Conservation (phyloP, 352 stramenopile species). For the Aphanomyces euteiches region DNA sequence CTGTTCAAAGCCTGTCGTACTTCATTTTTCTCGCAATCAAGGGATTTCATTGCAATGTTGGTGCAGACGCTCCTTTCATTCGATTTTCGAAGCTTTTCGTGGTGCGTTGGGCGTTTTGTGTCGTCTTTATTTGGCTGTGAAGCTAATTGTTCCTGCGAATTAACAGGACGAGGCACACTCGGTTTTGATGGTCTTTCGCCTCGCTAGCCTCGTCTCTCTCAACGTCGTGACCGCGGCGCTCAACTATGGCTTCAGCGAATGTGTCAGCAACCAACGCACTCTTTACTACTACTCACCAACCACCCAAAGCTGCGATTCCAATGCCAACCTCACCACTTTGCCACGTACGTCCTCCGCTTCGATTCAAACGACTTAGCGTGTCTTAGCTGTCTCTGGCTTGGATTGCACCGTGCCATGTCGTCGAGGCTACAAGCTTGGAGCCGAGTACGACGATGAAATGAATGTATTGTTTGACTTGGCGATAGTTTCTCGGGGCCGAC, state of each 20-base stretch:
- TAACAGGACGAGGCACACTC: background rate
- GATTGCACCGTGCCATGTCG: slow-evolving; percentile 71
- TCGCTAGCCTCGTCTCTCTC: too few relatives aligned
- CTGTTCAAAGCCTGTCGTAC: background rate
- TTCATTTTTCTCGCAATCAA: background rate
- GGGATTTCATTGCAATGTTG: background rate
- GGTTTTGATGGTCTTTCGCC: background rate
- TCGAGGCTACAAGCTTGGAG: slow-evolving; percentile 63
- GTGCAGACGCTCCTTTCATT: background rate
- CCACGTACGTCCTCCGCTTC: slow-evolving; percentile 44
- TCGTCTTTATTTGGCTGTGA: background rate
- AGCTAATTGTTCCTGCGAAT: background rate
- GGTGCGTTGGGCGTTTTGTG: background rate
- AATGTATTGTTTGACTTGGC: background rate
- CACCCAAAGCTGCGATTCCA: slow-evolving; percentile 45
- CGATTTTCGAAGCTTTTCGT: slow-evolving; percentile 15
- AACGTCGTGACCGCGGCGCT: slow-evolving; percentile 17
- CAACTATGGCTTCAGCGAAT: slow-evolving; percentile 77
- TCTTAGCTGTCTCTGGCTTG: slow-evolving; percentile 57
- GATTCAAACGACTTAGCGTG: background rate
- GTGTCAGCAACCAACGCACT: slow-evolving; percentile 65
- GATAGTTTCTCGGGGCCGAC: background rate
- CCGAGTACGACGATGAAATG: slow-evolving; percentile 54
- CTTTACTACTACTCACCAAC: slow-evolving; percentile 71
- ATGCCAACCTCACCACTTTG: slow-evolving; percentile 35